Base-by-base conservation (phyloP, 352 stramenopile genomes). In the Phytophthora ohioensis region DNA sequence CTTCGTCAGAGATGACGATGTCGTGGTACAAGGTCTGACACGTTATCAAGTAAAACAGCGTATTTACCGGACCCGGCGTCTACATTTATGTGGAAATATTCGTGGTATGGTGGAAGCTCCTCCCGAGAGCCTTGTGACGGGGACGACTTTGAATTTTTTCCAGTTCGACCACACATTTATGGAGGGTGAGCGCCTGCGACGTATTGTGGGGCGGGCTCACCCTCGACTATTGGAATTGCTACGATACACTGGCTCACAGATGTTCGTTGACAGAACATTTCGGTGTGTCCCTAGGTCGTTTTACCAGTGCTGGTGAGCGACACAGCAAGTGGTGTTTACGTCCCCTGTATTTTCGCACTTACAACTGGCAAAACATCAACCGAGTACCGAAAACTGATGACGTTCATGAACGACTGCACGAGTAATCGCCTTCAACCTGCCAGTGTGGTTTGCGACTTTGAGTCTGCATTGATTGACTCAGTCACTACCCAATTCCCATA, bases 271-370 rank as follows among this genome's bases (percentile, higher is more conserved):
- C n/a, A 15, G 6, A 30, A 55, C 31, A 11, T 41, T 55, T 30
- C 15, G 48, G 17, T 55, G 30, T 17, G 48, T 41, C 4, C 12
- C 31, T 8, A 42, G 13, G 13, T 9, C 30, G 3, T 55, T 55
- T 13, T 42, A 27, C 13, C 31, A 55, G 30, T 41, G 48, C 12
- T 55, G 48, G 48, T 55, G 11, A 55, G 31, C 17, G 48, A 55
- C 12, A 12, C 48, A 10, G 31, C 17, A 21, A 21, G 17, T 21
- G 17, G 17, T 21, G 42, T 48, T 31, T 36, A 4, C 5, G 30
- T 55, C 30, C 10, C 30, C 30, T 55, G 15, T 32, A 55, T 15
- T 5, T 55, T 55, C 6, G 17, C 17, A 21, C 17, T 21, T 21
- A 21, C 17, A 21, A 21, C 17, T 21, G 17, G 17, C 17, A 21